Conservation (phyloP, 2,329 filamentous ascomycete genomes). For the Colletotrichum tamarilloi region DNA sequence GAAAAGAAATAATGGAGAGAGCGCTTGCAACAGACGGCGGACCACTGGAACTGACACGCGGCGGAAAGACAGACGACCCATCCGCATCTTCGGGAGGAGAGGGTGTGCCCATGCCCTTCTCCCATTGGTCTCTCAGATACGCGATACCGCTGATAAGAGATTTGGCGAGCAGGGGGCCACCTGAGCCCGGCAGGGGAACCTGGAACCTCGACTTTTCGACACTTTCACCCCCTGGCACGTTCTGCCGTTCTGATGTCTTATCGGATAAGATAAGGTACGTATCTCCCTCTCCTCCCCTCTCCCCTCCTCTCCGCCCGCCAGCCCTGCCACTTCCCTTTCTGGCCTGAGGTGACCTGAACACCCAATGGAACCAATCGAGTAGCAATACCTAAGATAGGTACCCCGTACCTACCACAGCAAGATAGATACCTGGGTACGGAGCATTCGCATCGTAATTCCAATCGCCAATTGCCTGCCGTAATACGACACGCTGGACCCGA, state of each 20-base stretch:
- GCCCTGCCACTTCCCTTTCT: constrained; percentile 22
- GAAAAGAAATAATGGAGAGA: neutral
- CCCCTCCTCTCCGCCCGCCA: neutral
- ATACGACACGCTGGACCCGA: neutral
- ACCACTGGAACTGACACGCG: neutral
- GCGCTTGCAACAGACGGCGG: neutral
- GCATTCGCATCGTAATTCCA: neutral
- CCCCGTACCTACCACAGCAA: too few species aligned
- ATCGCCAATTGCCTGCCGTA: neutral
- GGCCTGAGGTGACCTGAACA: neutral
- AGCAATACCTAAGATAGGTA: too few species aligned
- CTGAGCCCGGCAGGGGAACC: constrained; percentile 8
- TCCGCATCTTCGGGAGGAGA: neutral
- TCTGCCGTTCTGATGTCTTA: neutral
- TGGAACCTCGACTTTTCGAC: constrained; percentile 7
- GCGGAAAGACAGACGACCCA: constrained; percentile 6
- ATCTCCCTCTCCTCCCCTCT: neutral
- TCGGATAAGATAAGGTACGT: constrained; percentile 4
- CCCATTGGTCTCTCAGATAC: constrained; percentile 18
- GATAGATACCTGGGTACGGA: too few species aligned
- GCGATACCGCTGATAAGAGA: constrained; percentile 25
- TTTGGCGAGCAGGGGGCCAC: constrained; percentile 14
- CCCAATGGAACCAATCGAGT: too few species aligned
- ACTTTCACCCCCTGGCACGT: too few species aligned
- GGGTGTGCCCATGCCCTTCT: constrained; percentile 11